Conservation (phyloP, 179 eudicot species). For the Dionaea muscipula region DNA sequence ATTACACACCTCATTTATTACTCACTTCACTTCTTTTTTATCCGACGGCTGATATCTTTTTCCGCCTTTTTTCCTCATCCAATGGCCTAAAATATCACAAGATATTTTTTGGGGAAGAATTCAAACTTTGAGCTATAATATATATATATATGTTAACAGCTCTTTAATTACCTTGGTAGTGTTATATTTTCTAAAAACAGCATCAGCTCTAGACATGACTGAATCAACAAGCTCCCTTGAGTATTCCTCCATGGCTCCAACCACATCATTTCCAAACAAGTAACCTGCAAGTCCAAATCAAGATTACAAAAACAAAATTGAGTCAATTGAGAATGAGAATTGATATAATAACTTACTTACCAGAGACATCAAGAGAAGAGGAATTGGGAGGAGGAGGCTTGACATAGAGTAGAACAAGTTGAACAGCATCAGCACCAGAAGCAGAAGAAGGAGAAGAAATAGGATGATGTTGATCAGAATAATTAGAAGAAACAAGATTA, state of each 20-base stretch:
- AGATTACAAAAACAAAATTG: too few relatives aligned
- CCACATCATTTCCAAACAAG: conserved; percentile 45
- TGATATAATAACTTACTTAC: conserved; percentile 19
- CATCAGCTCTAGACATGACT: conserved; percentile 59
- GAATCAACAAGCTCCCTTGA: conserved; percentile 44
- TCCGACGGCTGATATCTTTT: too few relatives aligned
- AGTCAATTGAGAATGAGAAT: not conserved
- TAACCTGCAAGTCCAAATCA: too few relatives aligned
- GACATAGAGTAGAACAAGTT: conserved; percentile 64
- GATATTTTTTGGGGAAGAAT: too few relatives aligned
- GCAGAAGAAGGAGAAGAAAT: too few relatives aligned
- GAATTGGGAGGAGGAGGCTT: conserved; percentile 59
- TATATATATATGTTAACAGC: too few relatives aligned
- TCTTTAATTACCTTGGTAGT: conserved; percentile 20
- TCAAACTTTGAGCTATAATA: too few relatives aligned
- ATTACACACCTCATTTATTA: too few relatives aligned
- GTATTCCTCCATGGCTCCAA: conserved; percentile 48
- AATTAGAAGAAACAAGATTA: conserved; percentile 38
- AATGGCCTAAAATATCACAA: too few relatives aligned
- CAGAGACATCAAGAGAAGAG: conserved; percentile 51
- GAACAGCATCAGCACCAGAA: too few relatives aligned
- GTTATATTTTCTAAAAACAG: conserved; percentile 31
- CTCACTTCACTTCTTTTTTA: too few relatives aligned
- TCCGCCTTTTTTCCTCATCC: too few relatives aligned
- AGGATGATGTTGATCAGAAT: conserved; percentile 11